These are phyloP conservation scores for Plasmodium inui DNA, from an alignment of 169 alveolate genomes.

Conservation along the genomic window DNA sequence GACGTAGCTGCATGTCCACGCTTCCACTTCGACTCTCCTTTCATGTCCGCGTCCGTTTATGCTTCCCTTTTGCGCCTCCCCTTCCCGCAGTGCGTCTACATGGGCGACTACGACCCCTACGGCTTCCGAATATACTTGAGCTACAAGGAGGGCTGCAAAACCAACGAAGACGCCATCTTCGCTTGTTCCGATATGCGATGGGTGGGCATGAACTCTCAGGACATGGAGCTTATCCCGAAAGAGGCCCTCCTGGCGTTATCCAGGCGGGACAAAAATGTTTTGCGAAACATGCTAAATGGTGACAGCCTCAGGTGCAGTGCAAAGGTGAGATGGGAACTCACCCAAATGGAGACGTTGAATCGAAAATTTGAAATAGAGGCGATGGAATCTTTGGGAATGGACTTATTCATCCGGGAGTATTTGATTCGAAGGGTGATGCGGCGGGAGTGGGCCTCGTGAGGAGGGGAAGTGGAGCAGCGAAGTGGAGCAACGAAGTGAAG, in stretches of 20 bases:
- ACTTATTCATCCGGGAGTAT: slow-evolving; percentile 34
- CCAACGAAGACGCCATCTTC: slow-evolving; percentile 11
- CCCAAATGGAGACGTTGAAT: slow-evolving; percentile 35
- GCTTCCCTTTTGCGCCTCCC: neutral
- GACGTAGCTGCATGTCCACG: neutral
- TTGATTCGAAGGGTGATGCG: slow-evolving; percentile 31
- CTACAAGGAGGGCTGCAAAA: slow-evolving; percentile 44
- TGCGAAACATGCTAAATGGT: slow-evolving; percentile 48
- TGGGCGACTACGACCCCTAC: slow-evolving; percentile 82
- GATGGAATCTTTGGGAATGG: slow-evolving; percentile 63
- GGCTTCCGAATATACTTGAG: slow-evolving; percentile 77
- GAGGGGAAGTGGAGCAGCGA: neutral
- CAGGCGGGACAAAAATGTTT: slow-evolving; percentile 50
- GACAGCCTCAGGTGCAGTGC: slow-evolving; percentile 31
- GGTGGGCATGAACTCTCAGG: slow-evolving; percentile 75
- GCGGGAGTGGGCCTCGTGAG: slow-evolving; percentile 27
- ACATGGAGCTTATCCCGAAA: slow-evolving; percentile 40
- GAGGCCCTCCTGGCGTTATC: slow-evolving; percentile 61
- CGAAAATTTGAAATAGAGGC: slow-evolving; percentile 78
- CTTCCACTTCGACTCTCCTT: neutral
- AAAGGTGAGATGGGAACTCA: slow-evolving; percentile 8
- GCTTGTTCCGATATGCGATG: slow-evolving; percentile 65
- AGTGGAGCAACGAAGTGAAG: no score
- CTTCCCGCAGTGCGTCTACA: slow-evolving; percentile 55
- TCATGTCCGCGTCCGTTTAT: neutral